Conservation (phyloP, 352 stramenopile species). For the Globisporangium abappressorium region DNA sequence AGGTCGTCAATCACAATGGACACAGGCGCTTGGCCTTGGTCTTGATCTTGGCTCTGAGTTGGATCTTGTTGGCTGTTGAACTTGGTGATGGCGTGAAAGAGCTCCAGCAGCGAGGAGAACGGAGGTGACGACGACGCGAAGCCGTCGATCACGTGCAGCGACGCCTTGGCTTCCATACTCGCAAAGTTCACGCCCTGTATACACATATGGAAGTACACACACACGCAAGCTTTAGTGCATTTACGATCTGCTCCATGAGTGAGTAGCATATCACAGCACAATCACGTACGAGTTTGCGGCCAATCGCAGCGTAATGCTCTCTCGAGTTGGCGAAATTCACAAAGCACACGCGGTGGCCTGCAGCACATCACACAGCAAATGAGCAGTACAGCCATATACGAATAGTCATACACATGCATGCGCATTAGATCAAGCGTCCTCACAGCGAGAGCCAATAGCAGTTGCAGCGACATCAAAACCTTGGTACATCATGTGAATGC, state of each 20-base stretch:
- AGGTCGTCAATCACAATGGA: slow-evolving; percentile 70
- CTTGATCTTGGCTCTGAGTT: not conserved
- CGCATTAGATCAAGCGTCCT: not conserved
- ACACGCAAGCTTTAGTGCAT: not conserved
- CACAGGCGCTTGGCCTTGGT: slow-evolving; percentile 10
- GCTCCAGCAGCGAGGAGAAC: slow-evolving; percentile 4
- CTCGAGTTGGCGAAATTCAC: slow-evolving; percentile 40
- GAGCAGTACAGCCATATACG: not conserved
- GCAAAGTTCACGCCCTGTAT: slow-evolving; percentile 52
- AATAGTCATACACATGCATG: not conserved
- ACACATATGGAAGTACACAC: not conserved
- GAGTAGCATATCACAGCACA: no score
- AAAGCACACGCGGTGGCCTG: slow-evolving; percentile 67
- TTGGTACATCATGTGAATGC: not conserved
- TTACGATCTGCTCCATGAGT: no score
- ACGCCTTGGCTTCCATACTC: slow-evolving; percentile 27
- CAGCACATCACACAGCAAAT: not conserved
- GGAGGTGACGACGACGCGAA: slow-evolving; percentile 13
- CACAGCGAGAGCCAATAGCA: not conserved
- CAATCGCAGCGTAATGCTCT: slow-evolving; percentile 62
- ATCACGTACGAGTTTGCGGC: slow-evolving; percentile 56
- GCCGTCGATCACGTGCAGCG: slow-evolving; percentile 42
- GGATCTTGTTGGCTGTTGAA: slow-evolving; percentile 5
- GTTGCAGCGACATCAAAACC: not conserved
- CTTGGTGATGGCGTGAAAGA: slow-evolving; percentile 37